Percentiles rank a stretch among this genome's conserved stretches.
Conservation (phyloP, 805 yeast species). For the Sugiyamaella floridensis region DNA sequence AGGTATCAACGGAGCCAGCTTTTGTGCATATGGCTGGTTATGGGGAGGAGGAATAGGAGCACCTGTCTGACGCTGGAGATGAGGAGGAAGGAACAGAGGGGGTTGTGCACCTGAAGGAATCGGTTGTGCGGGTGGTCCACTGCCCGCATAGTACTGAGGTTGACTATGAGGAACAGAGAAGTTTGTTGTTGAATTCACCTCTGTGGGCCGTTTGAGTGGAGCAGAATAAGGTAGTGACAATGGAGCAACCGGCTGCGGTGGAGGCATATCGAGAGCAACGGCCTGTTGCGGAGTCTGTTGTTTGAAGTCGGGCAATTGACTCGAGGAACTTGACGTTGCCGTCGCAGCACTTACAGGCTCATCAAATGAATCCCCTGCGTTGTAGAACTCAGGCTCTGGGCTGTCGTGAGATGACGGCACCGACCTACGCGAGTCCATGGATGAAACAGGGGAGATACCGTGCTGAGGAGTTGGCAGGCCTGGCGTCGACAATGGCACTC, state of each 20-base stretch:
- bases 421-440: background rate
- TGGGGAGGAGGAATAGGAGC: background rate
- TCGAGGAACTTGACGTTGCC: background rate
- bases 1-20: background rate
- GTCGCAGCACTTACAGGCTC: background rate
- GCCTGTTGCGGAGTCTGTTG: background rate
- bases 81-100: background rate
- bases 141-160: background rate
- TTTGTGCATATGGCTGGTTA: background rate
- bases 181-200: background rate
- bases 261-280: background rate
- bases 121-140: background rate
- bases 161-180: background rate
- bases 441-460: background rate
- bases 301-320: background rate
- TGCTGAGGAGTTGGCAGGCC: background rate
- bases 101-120: background rate
- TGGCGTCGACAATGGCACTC: conserved; percentile 10
- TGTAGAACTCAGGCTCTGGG: conserved; percentile 1
- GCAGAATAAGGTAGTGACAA: no score
- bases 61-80: background rate
- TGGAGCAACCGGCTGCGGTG: background rate
- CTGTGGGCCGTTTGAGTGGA: background rate
- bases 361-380: conserved; percentile 1
- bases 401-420: background rate